These are phyloP conservation scores for Potentilla sterilis DNA, from an alignment of 306 rosid genomes.

Conservation along the genomic window DNA sequence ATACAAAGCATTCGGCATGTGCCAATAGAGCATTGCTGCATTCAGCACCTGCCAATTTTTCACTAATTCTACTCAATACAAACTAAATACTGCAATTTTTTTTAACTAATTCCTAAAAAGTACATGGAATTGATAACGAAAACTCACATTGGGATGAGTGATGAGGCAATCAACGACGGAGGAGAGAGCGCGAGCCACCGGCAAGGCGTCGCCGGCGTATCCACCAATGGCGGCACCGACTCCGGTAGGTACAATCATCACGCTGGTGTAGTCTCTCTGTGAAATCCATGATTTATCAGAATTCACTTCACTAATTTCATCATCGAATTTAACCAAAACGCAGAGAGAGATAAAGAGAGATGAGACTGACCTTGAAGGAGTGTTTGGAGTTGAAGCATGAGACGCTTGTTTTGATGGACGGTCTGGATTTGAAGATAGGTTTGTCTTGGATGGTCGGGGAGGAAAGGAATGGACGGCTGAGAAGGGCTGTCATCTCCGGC, in stretches of 20 bases:
- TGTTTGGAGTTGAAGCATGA: conserved; percentile 38
- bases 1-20: conserved; percentile 68
- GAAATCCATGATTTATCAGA: background rate
- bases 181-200: conserved; percentile 79
- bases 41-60: conserved; percentile 62
- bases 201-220: conserved; percentile 81
- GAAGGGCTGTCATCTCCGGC: conserved; percentile 39
- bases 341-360: background rate
- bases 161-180: conserved; percentile 81
- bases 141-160: conserved; percentile 72
- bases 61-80: background rate
- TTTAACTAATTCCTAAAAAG: too few species aligned
- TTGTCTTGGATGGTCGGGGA: conserved; percentile 1
- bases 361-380: conserved; percentile 42
- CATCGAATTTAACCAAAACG: background rate
- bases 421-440: conserved; percentile 14
- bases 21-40: conserved; percentile 96
- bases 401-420: conserved; percentile 21
- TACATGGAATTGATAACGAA: background rate
- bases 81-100: background rate
- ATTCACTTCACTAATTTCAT: background rate
- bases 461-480: conserved; percentile 32
- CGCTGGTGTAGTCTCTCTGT: conserved; percentile 73
- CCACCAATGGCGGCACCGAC: conserved; percentile 88
- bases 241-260: conserved; percentile 84